Percentiles rank a stretch among this genome's conserved stretches.
Evolutionary conservation across 106 monocot species (phyloP).

Genomic region (Xerophyta viscosa): DNA sequence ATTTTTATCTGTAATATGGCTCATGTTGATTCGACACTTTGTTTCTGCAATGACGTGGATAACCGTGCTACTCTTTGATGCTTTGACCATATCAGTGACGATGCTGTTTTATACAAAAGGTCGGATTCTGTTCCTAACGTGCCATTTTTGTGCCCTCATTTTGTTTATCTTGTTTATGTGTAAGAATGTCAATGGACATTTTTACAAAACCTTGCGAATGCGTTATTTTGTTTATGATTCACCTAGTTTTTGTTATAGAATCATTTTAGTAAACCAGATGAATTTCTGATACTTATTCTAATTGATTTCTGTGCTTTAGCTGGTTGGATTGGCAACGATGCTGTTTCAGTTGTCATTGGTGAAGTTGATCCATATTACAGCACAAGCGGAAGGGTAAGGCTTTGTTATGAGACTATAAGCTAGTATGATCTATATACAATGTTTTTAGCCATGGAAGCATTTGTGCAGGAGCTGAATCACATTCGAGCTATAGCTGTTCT

Average conservation of each 20-base stretch:
- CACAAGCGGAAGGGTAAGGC: slow-evolving; percentile 69
- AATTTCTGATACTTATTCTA: no score
- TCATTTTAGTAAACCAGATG: no score
- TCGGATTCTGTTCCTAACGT: slow-evolving; percentile 12
- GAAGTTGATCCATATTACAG: slow-evolving; percentile 75
- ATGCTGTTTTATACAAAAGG: slow-evolving; percentile 96
- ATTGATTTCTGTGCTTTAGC: slow-evolving; percentile 27
- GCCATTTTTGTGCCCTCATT: neutral
- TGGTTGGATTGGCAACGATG: slow-evolving; percentile 98
- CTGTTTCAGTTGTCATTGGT: slow-evolving; percentile 92
- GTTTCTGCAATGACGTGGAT: slow-evolving; percentile 97
- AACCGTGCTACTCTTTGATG: slow-evolving; percentile 80
- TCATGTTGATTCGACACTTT: slow-evolving; percentile 92
- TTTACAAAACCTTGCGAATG: no score
- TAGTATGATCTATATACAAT: no score
- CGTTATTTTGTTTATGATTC: no score
- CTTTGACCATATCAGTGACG: slow-evolving; percentile 78
- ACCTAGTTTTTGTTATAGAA: no score
- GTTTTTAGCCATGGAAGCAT: neutral
- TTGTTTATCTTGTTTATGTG: neutral
- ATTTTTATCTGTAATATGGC: slow-evolving; percentile 86
- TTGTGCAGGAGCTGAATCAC: slow-evolving; percentile 77
- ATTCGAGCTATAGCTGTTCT: slow-evolving; percentile 72
- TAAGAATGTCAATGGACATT: no score
- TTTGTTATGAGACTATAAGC: no score